Conservation (phyloP, 192 early-diverging fungal species). For the Coemansia aciculifera region DNA sequence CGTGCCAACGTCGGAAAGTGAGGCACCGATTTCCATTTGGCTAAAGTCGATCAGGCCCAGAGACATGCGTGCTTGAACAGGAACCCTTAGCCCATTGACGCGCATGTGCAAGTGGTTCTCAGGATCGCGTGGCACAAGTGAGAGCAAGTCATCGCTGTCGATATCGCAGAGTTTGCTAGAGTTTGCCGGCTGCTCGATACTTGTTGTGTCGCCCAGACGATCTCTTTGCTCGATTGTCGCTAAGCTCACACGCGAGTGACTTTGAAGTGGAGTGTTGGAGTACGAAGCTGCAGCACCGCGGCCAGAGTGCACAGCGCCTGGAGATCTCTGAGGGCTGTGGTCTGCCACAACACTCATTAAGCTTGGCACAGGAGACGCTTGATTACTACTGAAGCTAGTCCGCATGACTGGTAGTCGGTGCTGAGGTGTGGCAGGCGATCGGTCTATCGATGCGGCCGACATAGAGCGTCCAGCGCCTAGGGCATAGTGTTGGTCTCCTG, state of each 20-base stretch:
- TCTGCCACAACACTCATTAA: constrained; percentile 33
- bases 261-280: not conserved
- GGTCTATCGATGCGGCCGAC: constrained; percentile 17
- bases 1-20: constrained; percentile 25
- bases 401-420: constrained; percentile 18
- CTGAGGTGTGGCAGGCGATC: constrained; percentile 18
- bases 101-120: constrained; percentile 11
- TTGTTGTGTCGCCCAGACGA: not conserved
- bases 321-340: constrained; percentile 28
- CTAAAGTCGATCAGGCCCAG: constrained; percentile 54
- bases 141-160: constrained; percentile 16
- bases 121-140: constrained; percentile 8
- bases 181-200: not conserved
- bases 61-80: constrained; percentile 37
- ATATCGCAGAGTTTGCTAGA: not conserved
- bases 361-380: constrained; percentile 19
- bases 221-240: not conserved
- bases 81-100: constrained; percentile 26
- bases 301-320: not conserved
- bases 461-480: constrained; percentile 16
- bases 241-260: not conserved
- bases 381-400: constrained; percentile 25
- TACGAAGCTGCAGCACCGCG: not conserved
- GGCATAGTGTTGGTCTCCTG: not conserved
- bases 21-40: constrained; percentile 39